These are phyloP conservation scores for Brassica carinata DNA, from an alignment of 345 rosid species.

Conservation along the genomic window DNA sequence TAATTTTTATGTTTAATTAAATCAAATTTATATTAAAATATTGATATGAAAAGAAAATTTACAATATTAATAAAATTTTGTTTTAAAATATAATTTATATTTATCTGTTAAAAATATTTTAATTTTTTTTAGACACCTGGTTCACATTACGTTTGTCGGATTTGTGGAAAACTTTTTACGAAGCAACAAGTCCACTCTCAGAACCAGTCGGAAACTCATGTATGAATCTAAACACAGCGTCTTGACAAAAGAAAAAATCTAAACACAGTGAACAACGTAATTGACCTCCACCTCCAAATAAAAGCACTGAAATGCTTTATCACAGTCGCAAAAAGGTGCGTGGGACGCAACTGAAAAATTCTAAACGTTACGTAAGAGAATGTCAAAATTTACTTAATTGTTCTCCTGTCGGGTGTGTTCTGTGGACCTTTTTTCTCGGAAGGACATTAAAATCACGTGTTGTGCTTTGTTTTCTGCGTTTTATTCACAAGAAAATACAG, in stretches of 20 bases:
- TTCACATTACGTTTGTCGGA: neutral
- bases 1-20: too few species aligned
- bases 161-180: neutral
- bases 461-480: neutral
- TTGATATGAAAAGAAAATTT: too few species aligned
- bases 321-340: neutral
- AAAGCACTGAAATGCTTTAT: neutral
- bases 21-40: too few species aligned
- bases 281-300: neutral
- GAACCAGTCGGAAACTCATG: neutral
- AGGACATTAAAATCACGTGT: neutral
- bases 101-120: too few species aligned
- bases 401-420: neutral
- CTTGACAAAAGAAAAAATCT: neutral
- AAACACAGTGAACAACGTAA: neutral
- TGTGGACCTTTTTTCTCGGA: neutral
- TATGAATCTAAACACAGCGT: neutral
- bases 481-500: neutral
- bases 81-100: too few species aligned
- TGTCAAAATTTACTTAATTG: neutral
- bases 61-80: too few species aligned
- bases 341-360: neutral
- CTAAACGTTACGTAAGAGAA: neutral
- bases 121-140: too few species aligned
- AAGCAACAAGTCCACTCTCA: neutral